These are phyloP conservation scores for Hypoxylon sp. DNA, from an alignment of 2,329 filamentous ascomycete species.

Conservation along the genomic window DNA sequence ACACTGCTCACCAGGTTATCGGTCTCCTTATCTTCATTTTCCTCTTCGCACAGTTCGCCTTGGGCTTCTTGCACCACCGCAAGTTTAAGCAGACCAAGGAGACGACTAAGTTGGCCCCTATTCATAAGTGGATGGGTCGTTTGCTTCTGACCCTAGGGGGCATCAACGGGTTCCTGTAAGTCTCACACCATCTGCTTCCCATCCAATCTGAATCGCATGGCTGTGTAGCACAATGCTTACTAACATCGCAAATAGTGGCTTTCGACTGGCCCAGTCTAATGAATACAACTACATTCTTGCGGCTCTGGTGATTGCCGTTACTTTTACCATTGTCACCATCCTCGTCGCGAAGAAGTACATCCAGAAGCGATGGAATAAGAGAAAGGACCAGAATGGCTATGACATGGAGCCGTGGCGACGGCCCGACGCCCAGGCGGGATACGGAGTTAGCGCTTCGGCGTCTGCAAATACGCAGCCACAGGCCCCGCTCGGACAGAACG, in stretches of 20 bases:
- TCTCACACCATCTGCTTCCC: conserved; percentile 15
- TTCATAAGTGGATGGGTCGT: conserved; percentile 72
- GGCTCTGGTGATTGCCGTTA: conserved; percentile 62
- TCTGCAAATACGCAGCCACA: conserved; percentile 30
- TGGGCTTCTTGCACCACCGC: conserved; percentile 71
- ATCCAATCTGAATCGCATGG: too few species aligned
- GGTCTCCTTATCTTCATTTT: conserved; percentile 69
- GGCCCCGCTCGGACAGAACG: conserved; percentile 29
- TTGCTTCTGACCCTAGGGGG: conserved; percentile 67
- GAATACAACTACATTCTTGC: conserved; percentile 64
- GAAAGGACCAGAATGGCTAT: conserved; percentile 51
- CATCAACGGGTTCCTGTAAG: conserved; percentile 71
- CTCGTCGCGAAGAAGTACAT: conserved; percentile 58
- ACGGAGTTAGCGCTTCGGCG: conserved; percentile 9
- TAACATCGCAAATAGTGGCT: conserved; percentile 61
- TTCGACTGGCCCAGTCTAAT: conserved; percentile 68
- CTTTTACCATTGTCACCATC: conserved; percentile 58
- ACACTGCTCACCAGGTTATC: conserved; percentile 70
- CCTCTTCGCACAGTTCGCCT: conserved; percentile 66
- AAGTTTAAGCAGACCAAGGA: conserved; percentile 66
- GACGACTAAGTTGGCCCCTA: conserved; percentile 65
- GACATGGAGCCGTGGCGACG: conserved; percentile 50
- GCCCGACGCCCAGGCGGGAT: conserved; percentile 13
- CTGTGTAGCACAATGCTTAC: too few species aligned
- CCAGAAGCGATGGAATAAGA: conserved; percentile 50